These are phyloP conservation scores for Aspergillus asperescens DNA, from an alignment of 495 filamentous ascomycete species.

Conservation along the genomic window DNA sequence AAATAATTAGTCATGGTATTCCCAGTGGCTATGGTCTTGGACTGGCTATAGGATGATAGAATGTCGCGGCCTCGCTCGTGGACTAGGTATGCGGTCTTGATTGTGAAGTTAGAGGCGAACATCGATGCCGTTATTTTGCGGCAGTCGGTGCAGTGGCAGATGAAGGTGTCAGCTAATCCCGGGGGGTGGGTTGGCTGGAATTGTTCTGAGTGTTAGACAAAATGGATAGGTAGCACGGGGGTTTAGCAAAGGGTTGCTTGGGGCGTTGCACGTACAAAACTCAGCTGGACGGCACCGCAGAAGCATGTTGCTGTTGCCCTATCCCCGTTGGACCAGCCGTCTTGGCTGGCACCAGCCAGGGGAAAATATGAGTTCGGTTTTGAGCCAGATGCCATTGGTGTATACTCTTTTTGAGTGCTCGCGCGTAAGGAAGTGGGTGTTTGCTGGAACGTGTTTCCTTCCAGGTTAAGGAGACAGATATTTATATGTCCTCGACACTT, in stretches of 20 bases:
- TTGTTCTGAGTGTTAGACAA: too few species aligned
- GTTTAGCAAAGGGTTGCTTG: too few species aligned
- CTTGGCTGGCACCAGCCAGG: background rate
- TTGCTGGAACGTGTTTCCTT: too few species aligned
- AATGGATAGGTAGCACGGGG: too few species aligned
- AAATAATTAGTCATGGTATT: conserved; percentile 1
- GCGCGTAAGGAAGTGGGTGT: too few species aligned
- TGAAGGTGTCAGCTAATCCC: conserved; percentile 1
- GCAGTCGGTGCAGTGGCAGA: conserved; percentile 9
- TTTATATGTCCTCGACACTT: too few species aligned
- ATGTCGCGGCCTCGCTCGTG: background rate
- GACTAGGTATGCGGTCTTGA: background rate
- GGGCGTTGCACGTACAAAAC: background rate
- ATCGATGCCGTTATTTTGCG: conserved; percentile 2
- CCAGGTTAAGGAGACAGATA: too few species aligned
- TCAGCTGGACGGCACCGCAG: conserved; percentile 2
- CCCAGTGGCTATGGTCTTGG: background rate
- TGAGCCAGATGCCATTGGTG: background rate
- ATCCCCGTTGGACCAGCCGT: background rate
- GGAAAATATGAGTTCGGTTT: background rate
- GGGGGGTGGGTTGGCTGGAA: background rate
- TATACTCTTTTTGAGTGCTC: conserved; percentile 2
- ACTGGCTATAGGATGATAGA: background rate
- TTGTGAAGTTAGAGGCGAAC: conserved; percentile 1
- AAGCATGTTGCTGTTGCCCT: conserved; percentile 2